Base-by-base conservation (phyloP, 192 early-diverging fungal genomes). In the Coemansia sp. region DNA sequence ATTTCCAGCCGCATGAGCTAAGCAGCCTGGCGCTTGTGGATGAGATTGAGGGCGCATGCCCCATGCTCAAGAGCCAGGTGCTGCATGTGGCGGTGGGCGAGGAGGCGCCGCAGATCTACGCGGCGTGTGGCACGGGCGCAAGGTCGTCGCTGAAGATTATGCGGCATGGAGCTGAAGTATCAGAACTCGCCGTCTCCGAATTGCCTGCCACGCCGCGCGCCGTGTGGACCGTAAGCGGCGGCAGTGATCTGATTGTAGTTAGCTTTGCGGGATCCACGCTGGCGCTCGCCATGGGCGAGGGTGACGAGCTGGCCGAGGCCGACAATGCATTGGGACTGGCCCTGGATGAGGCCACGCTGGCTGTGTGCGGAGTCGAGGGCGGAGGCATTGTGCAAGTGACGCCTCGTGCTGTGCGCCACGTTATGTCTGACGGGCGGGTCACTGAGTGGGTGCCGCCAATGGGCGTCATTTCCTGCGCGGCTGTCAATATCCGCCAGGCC, bases 21-120 rank as follows among this genome's bases (percentile, higher is more conserved):
- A 84, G 89, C 53, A 98, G 97, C 68, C 78, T 99, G 69, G 78
- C 89, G 12, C 87, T 91, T n/a, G 95, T 98, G 4, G 97, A 98
- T 80, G 95, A 97, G 76, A 73, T 97, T 55, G 92, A 96, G 38
- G 91, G 91, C 24, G 67, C 94, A 44, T 75, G 89, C 38, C 95
- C 97, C 5, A 72, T 99, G 41, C 87, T 95, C 49, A 91, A 93
- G 62, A 87, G 92, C 38, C 92, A 91, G 72, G 91, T 97, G 13
- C 69, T 92, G n/a, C 97, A 98, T 71, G 81, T 98, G 31, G 88
- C 92, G 0, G 90, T 92, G 16, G 57, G 57, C 33, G 98, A 98
- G 62, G 94, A 95, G 33, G 90, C 94, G 3, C 97, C 98, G 36
- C 97, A 98, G 83, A 89, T 99, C 40, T 99, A 96, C 73, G 88